Evolutionary conservation across 169 alveolate species (phyloP).

Genomic region (Eimeria praecox): DNA sequence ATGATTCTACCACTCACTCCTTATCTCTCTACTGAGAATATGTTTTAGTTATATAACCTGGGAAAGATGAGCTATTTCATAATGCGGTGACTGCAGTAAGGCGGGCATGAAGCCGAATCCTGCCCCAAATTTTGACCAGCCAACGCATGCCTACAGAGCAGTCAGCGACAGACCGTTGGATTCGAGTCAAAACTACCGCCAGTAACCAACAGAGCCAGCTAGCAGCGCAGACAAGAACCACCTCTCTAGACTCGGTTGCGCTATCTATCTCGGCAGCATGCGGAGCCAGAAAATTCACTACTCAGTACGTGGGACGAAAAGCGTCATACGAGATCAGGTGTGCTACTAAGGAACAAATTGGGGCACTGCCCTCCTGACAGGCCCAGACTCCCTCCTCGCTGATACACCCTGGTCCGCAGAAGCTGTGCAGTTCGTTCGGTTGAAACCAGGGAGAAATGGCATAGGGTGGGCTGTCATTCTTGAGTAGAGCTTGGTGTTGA

Average conservation of each 20-base stretch:
- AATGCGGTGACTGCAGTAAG: background rate
- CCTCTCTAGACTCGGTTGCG: background rate
- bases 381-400: background rate
- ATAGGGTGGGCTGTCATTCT: background rate
- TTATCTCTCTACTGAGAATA: background rate
- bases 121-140: background rate
- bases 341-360: background rate
- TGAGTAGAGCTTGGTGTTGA: background rate
- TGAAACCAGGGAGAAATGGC: background rate
- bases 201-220: background rate
- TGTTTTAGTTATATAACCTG: background rate
- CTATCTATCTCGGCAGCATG: background rate
- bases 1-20: background rate
- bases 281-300: background rate
- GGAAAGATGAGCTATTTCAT: background rate
- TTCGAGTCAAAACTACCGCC: background rate
- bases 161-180: background rate
- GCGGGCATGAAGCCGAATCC: background rate
- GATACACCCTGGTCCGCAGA: background rate
- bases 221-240: background rate
- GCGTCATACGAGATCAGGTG: background rate
- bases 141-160: background rate
- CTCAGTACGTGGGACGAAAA: background rate
- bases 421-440: background rate
- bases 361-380: background rate